These are phyloP conservation scores for Daucus carota DNA, from an alignment of 129 eudicot species.

Conservation along the genomic window DNA sequence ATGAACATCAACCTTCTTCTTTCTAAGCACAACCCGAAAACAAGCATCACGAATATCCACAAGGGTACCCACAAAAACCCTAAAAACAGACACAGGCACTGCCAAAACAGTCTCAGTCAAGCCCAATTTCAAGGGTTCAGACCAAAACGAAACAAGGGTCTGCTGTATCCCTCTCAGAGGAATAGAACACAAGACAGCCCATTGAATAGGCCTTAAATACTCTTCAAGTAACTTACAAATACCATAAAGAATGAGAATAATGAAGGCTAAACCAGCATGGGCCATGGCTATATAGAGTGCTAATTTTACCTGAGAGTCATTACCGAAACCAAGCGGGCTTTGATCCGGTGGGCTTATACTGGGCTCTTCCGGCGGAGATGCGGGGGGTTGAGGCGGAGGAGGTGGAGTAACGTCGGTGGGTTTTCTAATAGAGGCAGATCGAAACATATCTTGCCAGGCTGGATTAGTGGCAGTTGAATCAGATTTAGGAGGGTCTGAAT, in stretches of 20 bases:
- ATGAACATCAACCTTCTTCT: constrained; percentile 18
- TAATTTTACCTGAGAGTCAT: constrained; percentile 75
- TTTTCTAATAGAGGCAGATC: constrained; percentile 70
- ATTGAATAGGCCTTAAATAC: constrained; percentile 66
- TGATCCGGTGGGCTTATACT: background rate
- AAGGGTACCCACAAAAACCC: constrained; percentile 62
- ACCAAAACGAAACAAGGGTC: constrained; percentile 78
- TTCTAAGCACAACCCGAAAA: constrained; percentile 25
- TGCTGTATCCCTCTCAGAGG: constrained; percentile 83
- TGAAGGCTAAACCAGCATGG: constrained; percentile 70
- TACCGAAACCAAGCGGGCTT: constrained; percentile 32
- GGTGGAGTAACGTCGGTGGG: constrained; percentile 34
- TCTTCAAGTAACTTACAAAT: constrained; percentile 66
- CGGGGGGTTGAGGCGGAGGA: constrained; percentile 10
- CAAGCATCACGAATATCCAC: constrained; percentile 49
- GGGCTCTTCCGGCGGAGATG: background rate
- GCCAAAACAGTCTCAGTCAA: constrained; percentile 74
- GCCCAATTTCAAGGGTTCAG: constrained; percentile 63
- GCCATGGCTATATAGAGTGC: constrained; percentile 96
- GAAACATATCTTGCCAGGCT: constrained; percentile 96
- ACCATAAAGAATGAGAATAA: constrained; percentile 46
- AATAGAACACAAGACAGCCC: constrained; percentile 93
- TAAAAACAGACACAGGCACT: constrained; percentile 64
- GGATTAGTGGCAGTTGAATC: constrained; percentile 31
- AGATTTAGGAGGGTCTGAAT: constrained; percentile 57